A percentile compares a stretch with the other conserved stretches of the same genome.
Conservation (phyloP, 23 red algal species). For the Rhodosorus marinus region DNA sequence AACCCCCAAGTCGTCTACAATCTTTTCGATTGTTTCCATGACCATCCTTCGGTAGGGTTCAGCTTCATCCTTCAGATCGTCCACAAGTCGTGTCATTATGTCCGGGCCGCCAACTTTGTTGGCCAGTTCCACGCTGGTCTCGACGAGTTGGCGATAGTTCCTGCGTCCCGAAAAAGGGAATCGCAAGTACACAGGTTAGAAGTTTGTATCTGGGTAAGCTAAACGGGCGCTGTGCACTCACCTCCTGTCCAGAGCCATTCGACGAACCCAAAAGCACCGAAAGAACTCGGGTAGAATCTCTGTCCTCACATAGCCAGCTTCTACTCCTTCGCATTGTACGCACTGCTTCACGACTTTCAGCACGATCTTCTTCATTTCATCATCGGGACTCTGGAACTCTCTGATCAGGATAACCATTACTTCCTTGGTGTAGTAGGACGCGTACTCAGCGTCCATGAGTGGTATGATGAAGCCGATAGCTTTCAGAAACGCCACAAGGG, state of each 20-base stretch:
- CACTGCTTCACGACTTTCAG: constrained; percentile 71
- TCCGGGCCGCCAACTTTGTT: constrained; percentile 56
- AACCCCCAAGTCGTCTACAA: constrained; percentile 42
- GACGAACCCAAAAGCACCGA: constrained; percentile 68
- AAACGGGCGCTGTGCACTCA: too few species aligned
- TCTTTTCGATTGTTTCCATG: constrained; percentile 52
- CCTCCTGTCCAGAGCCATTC: constrained; percentile 55
- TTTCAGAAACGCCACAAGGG: constrained; percentile 63
- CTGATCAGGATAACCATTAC: constrained; percentile 51
- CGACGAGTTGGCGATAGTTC: constrained; percentile 34
- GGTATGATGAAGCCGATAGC: constrained; percentile 66
- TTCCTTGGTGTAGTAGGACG: constrained; percentile 69
- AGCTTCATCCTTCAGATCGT: constrained; percentile 59
- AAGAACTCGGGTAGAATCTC: constrained; percentile 72
- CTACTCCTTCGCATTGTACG: constrained; percentile 56
- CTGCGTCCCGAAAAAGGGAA: too few species aligned
- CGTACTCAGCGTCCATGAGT: constrained; percentile 68
- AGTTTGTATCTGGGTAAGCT: too few species aligned
- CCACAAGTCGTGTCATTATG: constrained; percentile 38
- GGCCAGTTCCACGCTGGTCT: constrained; percentile 70
- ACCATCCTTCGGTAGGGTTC: constrained; percentile 56
- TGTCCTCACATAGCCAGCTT: constrained; percentile 39
- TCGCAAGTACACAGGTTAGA: too few species aligned
- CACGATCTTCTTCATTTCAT: constrained; percentile 79
- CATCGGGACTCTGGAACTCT: constrained; percentile 64